These are phyloP conservation scores for Scedosporium dehoogii DNA, from an alignment of 2,329 filamentous ascomycete genomes.

Conservation along the genomic window DNA sequence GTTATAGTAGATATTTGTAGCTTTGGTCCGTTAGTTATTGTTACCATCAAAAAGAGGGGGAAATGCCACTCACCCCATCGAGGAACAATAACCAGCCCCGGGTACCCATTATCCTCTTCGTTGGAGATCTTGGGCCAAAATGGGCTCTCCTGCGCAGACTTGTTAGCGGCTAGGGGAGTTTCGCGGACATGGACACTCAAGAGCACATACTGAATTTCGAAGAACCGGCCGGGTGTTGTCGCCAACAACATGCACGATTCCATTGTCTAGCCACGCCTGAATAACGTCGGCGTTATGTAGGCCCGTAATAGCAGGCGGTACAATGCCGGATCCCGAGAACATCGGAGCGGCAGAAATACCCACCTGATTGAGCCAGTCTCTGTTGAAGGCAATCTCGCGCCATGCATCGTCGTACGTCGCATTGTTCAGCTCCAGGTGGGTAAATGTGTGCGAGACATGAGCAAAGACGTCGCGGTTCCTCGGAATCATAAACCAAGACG, in stretches of 20 bases:
- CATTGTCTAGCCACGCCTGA: conserved; percentile 46
- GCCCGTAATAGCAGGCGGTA: conserved; percentile 54
- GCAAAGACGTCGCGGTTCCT: conserved; percentile 44
- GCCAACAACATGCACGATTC: conserved; percentile 48
- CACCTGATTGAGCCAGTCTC: conserved; percentile 45
- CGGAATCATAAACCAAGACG: conserved; percentile 40
- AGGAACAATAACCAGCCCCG: conserved; percentile 45
- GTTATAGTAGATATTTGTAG: conserved; percentile 55
- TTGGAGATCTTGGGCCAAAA: conserved; percentile 48
- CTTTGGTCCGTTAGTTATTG: conserved; percentile 12
- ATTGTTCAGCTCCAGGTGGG: conserved; percentile 48
- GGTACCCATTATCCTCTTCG: conserved; percentile 40
- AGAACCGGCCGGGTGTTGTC: conserved; percentile 50
- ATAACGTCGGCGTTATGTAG: conserved; percentile 54
- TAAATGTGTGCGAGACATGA: conserved; percentile 54
- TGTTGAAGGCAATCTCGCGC: conserved; percentile 51
- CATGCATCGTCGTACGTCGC: conserved; percentile 46
- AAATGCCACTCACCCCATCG: conserved; percentile 29
- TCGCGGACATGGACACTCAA: not conserved
- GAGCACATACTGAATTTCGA: conserved; percentile 28
- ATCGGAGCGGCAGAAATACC: conserved; percentile 34
- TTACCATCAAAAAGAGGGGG: not conserved
- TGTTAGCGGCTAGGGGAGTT: not conserved
- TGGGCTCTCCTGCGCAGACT: conserved; percentile 23
- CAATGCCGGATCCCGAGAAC: conserved; percentile 44